Evolutionary conservation across 441 rosid species (phyloP).

Genomic region (Erodium trifolium): DNA sequence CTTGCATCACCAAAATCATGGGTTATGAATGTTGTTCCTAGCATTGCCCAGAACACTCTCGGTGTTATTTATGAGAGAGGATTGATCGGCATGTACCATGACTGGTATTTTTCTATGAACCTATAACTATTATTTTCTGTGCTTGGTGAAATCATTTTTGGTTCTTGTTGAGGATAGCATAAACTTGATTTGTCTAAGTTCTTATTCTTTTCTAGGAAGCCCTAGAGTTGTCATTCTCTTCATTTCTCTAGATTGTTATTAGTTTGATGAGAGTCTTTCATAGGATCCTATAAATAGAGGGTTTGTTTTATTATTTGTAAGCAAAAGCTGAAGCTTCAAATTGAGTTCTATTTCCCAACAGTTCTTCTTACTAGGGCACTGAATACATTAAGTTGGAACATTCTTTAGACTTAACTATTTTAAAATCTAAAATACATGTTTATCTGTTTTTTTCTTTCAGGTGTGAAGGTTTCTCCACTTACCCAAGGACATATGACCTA

Average conservation of each 20-base stretch:
- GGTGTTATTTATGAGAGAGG: slow-evolving; percentile 85
- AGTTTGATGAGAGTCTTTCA: no score
- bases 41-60: slow-evolving; percentile 67
- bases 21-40: slow-evolving; percentile 96
- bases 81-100: slow-evolving; percentile 81
- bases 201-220: no score
- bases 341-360: no score
- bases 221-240: no score
- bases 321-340: no score
- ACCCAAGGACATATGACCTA: slow-evolving; percentile 91
- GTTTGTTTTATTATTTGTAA: no score
- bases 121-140: background rate
- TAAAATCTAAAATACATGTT: background rate
- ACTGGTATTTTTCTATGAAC: slow-evolving; percentile 48
- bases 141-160: no score
- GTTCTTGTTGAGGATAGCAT: no score
- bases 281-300: no score
- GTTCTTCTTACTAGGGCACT: no score
- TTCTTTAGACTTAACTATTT: background rate
- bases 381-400: background rate
- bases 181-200: no score
- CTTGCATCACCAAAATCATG: slow-evolving; percentile 82
- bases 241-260: no score
- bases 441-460: slow-evolving; percentile 28
- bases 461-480: slow-evolving; percentile 97